phyloP scores from a whole-genome alignment of 495 filamentous ascomycete genomes.

The Penicillium turbatum region DNA sequence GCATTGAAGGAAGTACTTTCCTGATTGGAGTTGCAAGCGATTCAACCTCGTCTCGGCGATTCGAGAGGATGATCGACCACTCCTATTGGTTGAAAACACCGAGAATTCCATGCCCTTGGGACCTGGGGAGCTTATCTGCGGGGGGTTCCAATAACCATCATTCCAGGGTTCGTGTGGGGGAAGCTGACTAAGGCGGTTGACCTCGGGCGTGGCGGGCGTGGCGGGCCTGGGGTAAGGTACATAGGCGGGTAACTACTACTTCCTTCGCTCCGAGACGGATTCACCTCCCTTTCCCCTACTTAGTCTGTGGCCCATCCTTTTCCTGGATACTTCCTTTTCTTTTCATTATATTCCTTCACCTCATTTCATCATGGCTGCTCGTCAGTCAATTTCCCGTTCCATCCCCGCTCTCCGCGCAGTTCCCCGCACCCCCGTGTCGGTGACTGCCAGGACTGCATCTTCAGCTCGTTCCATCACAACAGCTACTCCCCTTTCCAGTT shows the following conservation, averaged over 20 bases:
- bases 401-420: constrained; percentile 44
- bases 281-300: constrained; percentile 3
- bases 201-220: constrained; percentile 15
- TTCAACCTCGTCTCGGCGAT: constrained; percentile 19
- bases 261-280: neutral
- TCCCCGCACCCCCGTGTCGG: constrained; percentile 36
- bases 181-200: constrained; percentile 21
- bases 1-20: neutral
- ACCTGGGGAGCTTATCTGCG: constrained; percentile 18
- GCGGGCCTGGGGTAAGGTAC: constrained; percentile 20
- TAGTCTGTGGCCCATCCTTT: neutral
- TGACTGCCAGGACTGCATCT: constrained; percentile 28
- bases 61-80: neutral
- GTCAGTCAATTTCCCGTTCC: constrained; percentile 40
- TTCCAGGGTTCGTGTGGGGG: constrained; percentile 6
- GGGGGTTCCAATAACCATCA: neutral
- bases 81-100: constrained; percentile 18
- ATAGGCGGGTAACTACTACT: constrained; percentile 5
- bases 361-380: constrained; percentile 40
- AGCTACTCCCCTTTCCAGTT: constrained; percentile 19
- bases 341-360: neutral
- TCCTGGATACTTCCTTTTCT: neutral
- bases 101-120: neutral
- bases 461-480: constrained; percentile 30
- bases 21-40: neutral